Percentiles rank a stretch among this genome's conserved stretches.
Conservation (phyloP, 805 yeast species). For the Wickerhamiella australiensis region DNA sequence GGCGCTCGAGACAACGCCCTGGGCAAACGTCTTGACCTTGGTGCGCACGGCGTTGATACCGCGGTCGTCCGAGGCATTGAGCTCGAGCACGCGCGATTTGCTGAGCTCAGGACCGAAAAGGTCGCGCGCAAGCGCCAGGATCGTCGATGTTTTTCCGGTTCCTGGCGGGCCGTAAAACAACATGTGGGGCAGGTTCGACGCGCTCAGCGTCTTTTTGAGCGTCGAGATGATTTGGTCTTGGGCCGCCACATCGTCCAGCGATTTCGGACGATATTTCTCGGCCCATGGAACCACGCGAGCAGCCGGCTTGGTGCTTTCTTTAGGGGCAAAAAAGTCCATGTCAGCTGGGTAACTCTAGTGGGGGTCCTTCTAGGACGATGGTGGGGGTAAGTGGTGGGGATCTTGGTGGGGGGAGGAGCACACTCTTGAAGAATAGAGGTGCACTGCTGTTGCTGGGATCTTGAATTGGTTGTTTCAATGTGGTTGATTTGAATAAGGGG, state of each 20-base stretch:
- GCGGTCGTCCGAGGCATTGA: slow-evolving; percentile 94
- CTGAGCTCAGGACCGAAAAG: slow-evolving; percentile 65
- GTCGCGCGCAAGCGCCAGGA: slow-evolving; percentile 75
- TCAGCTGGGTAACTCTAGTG: too few relatives aligned
- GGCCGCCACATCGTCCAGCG: slow-evolving; percentile 75
- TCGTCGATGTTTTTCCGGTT: slow-evolving; percentile 84
- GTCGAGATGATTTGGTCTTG: slow-evolving; percentile 84
- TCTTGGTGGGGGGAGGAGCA: too few relatives aligned
- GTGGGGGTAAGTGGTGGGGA: too few relatives aligned
- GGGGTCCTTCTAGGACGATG: too few relatives aligned
- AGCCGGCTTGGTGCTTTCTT: not conserved
- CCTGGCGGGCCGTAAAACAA: slow-evolving; percentile 95
- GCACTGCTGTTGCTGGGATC: too few relatives aligned
- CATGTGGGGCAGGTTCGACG: slow-evolving; percentile 64
- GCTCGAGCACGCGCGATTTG: slow-evolving; percentile 80
- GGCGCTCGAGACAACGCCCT: slow-evolving; percentile 74
- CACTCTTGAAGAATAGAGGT: too few relatives aligned
- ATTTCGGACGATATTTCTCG: slow-evolving; percentile 58
- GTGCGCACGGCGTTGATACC: slow-evolving; percentile 98
- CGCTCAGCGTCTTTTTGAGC: slow-evolving; percentile 59
- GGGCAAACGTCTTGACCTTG: slow-evolving; percentile 89
- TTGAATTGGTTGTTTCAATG: too few relatives aligned
- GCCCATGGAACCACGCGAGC: slow-evolving; percentile 21
- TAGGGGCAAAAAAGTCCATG: slow-evolving; percentile 12
- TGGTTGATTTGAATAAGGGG: too few relatives aligned